Conservation (phyloP, 2,329 filamentous ascomycete species). For the Fusarium oxysporum region DNA sequence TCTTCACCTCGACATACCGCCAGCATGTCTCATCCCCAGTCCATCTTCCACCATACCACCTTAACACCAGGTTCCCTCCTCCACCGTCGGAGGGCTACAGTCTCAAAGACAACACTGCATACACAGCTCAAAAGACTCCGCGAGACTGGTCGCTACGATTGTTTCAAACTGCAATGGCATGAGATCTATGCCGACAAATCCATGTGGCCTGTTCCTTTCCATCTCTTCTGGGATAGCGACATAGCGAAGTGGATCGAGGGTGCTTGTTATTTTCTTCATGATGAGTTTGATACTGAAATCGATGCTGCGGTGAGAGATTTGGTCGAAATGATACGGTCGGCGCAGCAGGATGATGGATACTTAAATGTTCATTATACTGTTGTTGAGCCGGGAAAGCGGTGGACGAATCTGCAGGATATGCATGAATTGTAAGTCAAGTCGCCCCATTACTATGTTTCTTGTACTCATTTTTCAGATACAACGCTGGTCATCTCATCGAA, state of each 20-base stretch:
- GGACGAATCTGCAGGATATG: constrained; percentile 70
- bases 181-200: constrained; percentile 62
- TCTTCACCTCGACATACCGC: accelerated
- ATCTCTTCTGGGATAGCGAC: constrained; percentile 69
- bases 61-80: constrained; percentile 8
- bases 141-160: constrained; percentile 66
- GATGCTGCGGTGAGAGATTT: constrained; percentile 53
- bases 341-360: constrained; percentile 71
- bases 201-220: constrained; percentile 66
- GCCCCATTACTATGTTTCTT: accelerated
- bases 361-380: constrained; percentile 73
- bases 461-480: constrained; percentile 56
- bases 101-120: constrained; percentile 17
- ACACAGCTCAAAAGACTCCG: constrained; percentile 64
- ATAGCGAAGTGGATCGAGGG: constrained; percentile 34
- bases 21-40: constrained; percentile 32
- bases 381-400: constrained; percentile 65
- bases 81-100: background rate
- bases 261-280: constrained; percentile 21
- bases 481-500: constrained; percentile 71
- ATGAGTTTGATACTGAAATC: constrained; percentile 24
- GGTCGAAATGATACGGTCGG: constrained; percentile 66
- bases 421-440: constrained; percentile 64
- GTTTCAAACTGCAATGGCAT: constrained; percentile 69
- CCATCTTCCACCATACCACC: constrained; percentile 13